phyloP scores from a whole-genome alignment of 176 grass and related monocot species.

The Oryza coarctata region DNA sequence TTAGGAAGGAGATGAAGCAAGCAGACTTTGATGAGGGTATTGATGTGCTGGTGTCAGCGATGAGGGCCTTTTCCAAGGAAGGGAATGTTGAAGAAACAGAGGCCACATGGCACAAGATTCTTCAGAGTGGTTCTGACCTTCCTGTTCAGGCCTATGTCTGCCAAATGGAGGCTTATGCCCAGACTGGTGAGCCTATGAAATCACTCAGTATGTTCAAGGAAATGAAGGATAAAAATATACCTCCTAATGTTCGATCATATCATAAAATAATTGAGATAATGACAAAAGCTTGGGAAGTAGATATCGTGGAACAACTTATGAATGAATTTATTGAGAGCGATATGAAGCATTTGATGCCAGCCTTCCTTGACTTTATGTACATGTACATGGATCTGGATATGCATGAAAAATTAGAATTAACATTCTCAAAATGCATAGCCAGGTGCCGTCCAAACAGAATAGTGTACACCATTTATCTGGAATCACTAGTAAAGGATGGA shows the following conservation, averaged over 20 bases:
- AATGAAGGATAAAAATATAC: slow-evolving; percentile 72
- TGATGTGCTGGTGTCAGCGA: slow-evolving; percentile 85
- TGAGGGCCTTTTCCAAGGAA: slow-evolving; percentile 91
- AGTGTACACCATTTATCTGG: slow-evolving; percentile 76
- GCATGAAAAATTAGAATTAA: slow-evolving; percentile 68
- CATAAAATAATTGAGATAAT: slow-evolving; percentile 94
- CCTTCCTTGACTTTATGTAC: slow-evolving; percentile 77
- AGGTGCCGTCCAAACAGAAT: slow-evolving; percentile 76
- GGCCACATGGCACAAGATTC: slow-evolving; percentile 66
- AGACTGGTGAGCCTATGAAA: slow-evolving; percentile 63
- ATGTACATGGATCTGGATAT: slow-evolving; percentile 80
- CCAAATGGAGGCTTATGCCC: slow-evolving; percentile 80
- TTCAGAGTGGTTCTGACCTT: slow-evolving; percentile 53
- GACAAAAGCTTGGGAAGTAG: slow-evolving; percentile 56
- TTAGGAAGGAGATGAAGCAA: slow-evolving; percentile 75
- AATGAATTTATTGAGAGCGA: slow-evolving; percentile 66
- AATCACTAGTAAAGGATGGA: slow-evolving; percentile 65
- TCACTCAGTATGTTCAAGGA: slow-evolving; percentile 76
- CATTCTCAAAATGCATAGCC: slow-evolving; percentile 67
- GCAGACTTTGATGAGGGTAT: slow-evolving; percentile 58
- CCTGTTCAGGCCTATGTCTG: slow-evolving; percentile 85
- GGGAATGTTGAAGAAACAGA: slow-evolving; percentile 79
- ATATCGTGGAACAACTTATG: slow-evolving; percentile 64
- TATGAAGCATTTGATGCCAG: slow-evolving; percentile 91
- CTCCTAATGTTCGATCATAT: slow-evolving; percentile 71